phyloP scores from a whole-genome alignment of 1,284 basidiomycete species.

The Fomitiporia mediterranea region DNA sequence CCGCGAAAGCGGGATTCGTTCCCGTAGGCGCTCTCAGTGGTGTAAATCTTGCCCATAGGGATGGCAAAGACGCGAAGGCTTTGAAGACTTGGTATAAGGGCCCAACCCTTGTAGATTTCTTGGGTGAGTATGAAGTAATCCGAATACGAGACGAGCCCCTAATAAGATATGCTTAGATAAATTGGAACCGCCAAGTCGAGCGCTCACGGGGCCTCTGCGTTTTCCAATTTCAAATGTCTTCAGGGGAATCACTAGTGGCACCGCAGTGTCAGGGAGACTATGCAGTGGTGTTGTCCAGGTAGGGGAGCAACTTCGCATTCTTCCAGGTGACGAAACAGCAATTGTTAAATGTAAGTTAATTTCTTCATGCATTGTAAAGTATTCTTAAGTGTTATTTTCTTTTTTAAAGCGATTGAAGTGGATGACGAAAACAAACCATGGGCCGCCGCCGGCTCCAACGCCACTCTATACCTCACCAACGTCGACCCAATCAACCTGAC shows the following conservation, averaged over 20 bases:
- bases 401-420: slow-evolving; percentile 73
- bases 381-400: background rate
- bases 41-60: slow-evolving; percentile 69
- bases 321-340: slow-evolving; percentile 91
- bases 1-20: slow-evolving; percentile 76
- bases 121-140: slow-evolving; percentile 47
- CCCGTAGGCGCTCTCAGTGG: slow-evolving; percentile 91
- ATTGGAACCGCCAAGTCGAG: slow-evolving; percentile 77
- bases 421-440: slow-evolving; percentile 80
- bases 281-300: slow-evolving; percentile 88
- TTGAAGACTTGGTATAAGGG: slow-evolving; percentile 81
- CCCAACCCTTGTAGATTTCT: slow-evolving; percentile 76
- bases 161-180: slow-evolving; percentile 46
- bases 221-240: slow-evolving; percentile 95
- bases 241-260: slow-evolving; percentile 80
- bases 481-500: slow-evolving; percentile 86
- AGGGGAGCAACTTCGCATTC: slow-evolving; percentile 80
- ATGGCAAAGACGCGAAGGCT: slow-evolving; percentile 42
- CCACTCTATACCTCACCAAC: slow-evolving; percentile 77
- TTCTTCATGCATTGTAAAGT: slow-evolving; percentile 20
- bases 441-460: slow-evolving; percentile 89
- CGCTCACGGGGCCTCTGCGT: slow-evolving; percentile 74
- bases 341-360: slow-evolving; percentile 67
- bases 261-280: slow-evolving; percentile 83
- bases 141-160: background rate